A percentile compares a stretch with the other conserved stretches of the same genome.
Evolutionary conservation across 192 early-diverging fungal species (phyloP).

Genomic region (Coemansia sp.): DNA sequence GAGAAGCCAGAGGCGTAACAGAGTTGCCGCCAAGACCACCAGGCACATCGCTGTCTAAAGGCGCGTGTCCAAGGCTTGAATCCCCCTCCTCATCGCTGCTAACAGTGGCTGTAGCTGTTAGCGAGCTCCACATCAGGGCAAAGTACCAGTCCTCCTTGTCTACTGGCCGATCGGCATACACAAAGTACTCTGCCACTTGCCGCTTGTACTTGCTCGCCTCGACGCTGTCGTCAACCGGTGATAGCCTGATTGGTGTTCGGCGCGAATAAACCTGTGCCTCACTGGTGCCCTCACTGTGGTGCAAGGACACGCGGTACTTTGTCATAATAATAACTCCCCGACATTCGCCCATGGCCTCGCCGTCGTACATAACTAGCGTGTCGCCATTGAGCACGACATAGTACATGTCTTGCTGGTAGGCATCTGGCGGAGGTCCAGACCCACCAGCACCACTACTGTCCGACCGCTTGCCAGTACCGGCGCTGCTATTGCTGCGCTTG

Average conservation of each 20-base stretch:
- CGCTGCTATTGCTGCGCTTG: conserved; percentile 19
- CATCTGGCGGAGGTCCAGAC: conserved; percentile 20
- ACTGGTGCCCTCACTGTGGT: conserved; percentile 48
- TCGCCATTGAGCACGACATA: conserved; percentile 78
- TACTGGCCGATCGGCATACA: conserved; percentile 59
- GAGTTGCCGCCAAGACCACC: neutral
- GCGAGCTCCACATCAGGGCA: conserved; percentile 71
- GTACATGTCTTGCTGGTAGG: conserved; percentile 52
- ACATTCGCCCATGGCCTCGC: conserved; percentile 74
- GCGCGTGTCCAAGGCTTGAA: neutral
- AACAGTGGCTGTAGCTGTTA: conserved; percentile 29
- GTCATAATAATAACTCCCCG: conserved; percentile 74
- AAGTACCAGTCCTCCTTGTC: conserved; percentile 94
- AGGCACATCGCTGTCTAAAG: neutral
- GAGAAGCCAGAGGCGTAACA: neutral
- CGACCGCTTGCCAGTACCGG: conserved; percentile 22
- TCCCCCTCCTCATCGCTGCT: conserved; percentile 33
- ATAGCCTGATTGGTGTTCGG: conserved; percentile 56
- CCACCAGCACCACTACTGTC: conserved; percentile 14
- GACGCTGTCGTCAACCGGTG: conserved; percentile 25
- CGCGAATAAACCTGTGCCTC: conserved; percentile 69
- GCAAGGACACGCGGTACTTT: conserved; percentile 65
- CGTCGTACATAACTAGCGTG: conserved; percentile 82
- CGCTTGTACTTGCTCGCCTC: conserved; percentile 22
- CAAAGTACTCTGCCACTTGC: conserved; percentile 56